phyloP scores from a whole-genome alignment of 345 rosid genomes.

The rapeseed (Brassica napus) region Da-Ae NC_063442.1:4518001-4518500 shows the following conservation, averaged over 20 bases:
- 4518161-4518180: conserved; percentile 14
- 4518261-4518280: too few species aligned
- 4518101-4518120: conserved; percentile 3
- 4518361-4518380: neutral
- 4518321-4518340: conserved; percentile 7
- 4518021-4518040: neutral
- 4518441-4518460: conserved; percentile 25
- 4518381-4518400: neutral
- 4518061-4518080: conserved; percentile 29
- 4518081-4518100: conserved; percentile 14
- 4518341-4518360: neutral
- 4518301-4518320: neutral
- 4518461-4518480: neutral
- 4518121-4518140: conserved; percentile 19
- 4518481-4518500: neutral
- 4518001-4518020: conserved; percentile 2
- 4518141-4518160: conserved; percentile 32
- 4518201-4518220: conserved; percentile 1
- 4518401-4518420: conserved; percentile 1
- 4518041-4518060: neutral
- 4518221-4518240: conserved; percentile 16
- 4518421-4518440: conserved; percentile 24
- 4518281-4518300: neutral
- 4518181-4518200: neutral
- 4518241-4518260: neutral